A percentile compares a stretch with the other conserved stretches of the same genome.
Evolutionary conservation across 768 basidiomycete genomes (phyloP).

Genomic region (Thelephora ganbajun): DNA sequence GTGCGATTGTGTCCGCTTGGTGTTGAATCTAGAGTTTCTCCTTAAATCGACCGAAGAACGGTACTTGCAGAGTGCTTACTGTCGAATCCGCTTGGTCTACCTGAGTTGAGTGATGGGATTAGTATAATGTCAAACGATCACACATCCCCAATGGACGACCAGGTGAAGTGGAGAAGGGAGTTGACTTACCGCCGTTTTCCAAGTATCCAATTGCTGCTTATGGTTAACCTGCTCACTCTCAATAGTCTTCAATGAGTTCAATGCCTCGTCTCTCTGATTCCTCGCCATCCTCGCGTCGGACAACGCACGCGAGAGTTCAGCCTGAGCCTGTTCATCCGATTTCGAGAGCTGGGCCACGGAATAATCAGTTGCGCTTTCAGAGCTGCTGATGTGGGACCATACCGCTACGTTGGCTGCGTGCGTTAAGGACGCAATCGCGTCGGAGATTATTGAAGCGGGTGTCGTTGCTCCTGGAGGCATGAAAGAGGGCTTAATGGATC

Average conservation of each 20-base stretch:
- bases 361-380: not conserved
- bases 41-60: not conserved
- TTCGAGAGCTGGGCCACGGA: slow-evolving; percentile 29
- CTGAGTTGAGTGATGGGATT: slow-evolving; percentile 15
- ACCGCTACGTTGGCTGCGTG: not conserved
- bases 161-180: not conserved
- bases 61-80: slow-evolving; percentile 19
- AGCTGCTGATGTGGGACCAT: not conserved
- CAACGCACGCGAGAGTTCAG: slow-evolving; percentile 34
- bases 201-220: slow-evolving; percentile 27
- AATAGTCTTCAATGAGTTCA: slow-evolving; percentile 29
- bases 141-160: slow-evolving; percentile 4
- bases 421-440: not conserved
- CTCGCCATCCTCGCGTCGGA: slow-evolving; percentile 33
- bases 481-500: no score
- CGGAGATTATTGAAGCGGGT: not conserved
- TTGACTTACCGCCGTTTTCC: slow-evolving; percentile 35
- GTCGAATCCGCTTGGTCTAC: slow-evolving; percentile 42
- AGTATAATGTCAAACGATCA: no score
- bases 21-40: slow-evolving; percentile 32
- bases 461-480: not conserved
- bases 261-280: slow-evolving; percentile 33
- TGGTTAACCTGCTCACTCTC: slow-evolving; percentile 33
- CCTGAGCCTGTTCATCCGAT: slow-evolving; percentile 40
- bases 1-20: slow-evolving; percentile 44